Percentiles rank a stretch among this genome's conserved stretches.
These are phyloP conservation scores for Naganishia antarctica DNA, from an alignment of 768 basidiomycete genomes.

Conservation along the genomic window DNA sequence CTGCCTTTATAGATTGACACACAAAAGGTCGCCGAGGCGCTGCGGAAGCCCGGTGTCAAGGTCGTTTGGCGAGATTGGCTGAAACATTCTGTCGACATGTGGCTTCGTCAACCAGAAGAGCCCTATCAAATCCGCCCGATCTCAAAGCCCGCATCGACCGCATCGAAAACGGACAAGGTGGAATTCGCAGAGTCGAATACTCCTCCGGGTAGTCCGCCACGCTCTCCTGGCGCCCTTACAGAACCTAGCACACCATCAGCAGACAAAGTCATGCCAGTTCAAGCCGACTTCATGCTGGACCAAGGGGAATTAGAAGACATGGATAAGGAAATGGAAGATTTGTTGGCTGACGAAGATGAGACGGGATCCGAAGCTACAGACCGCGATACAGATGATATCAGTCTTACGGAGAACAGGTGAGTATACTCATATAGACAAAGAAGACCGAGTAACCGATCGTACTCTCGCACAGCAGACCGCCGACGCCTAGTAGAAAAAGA, in stretches of 20 bases:
- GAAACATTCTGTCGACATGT: slow-evolving; percentile 79
- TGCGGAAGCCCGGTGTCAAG: slow-evolving; percentile 67
- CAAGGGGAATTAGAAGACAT: slow-evolving; percentile 77
- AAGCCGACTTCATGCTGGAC: slow-evolving; percentile 47
- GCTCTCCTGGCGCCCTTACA: neutral
- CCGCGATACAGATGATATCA: slow-evolving; percentile 8
- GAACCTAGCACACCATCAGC: neutral
- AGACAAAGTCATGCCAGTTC: slow-evolving; percentile 22
- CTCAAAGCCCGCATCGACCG: neutral
- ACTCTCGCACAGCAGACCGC: slow-evolving; percentile 16
- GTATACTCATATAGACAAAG: too few relatives aligned
- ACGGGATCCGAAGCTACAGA: slow-evolving; percentile 18
- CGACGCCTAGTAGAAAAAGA: slow-evolving; percentile 22
- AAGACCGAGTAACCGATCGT: too few relatives aligned
- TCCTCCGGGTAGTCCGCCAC: slow-evolving; percentile 5
- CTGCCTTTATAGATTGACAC: slow-evolving; percentile 64
- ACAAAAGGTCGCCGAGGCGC: slow-evolving; percentile 80
- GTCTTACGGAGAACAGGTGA: neutral
- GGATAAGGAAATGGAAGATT: slow-evolving; percentile 79
- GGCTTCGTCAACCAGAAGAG: slow-evolving; percentile 73
- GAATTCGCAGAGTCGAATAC: slow-evolving; percentile 21
- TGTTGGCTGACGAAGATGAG: slow-evolving; percentile 55
- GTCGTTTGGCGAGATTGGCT: slow-evolving; percentile 90
- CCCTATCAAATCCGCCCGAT: slow-evolving; percentile 57
- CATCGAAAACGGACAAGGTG: slow-evolving; percentile 19